These are phyloP conservation scores for Linnemannia hyalina DNA, from an alignment of 192 early-diverging fungal genomes.

Conservation along the genomic window DNA sequence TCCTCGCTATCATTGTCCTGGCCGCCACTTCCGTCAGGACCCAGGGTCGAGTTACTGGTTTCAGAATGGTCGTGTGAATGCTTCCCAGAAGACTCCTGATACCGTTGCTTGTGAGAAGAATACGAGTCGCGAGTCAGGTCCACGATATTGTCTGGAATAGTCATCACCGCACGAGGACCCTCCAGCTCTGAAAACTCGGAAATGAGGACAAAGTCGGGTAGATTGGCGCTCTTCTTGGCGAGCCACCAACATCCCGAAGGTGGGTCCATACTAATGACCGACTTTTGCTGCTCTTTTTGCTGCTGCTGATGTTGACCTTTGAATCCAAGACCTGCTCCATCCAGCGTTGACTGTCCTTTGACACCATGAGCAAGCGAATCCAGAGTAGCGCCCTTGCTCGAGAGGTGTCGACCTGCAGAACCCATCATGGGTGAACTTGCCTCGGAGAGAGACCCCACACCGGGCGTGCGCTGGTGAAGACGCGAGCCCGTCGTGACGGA, in stretches of 20 bases:
- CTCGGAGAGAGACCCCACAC: constrained; percentile 30
- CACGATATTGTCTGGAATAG: constrained; percentile 54
- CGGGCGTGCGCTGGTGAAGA: constrained; percentile 13
- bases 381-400: not conserved
- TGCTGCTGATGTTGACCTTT: not conserved
- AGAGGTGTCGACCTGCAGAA: not conserved
- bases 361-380: constrained; percentile 15
- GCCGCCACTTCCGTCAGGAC: constrained; percentile 7
- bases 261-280: constrained; percentile 16
- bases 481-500: constrained; percentile 20
- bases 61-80: constrained; percentile 28
- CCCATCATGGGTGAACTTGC: constrained; percentile 9
- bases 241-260: constrained; percentile 38
- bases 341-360: constrained; percentile 11
- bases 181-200: constrained; percentile 68
- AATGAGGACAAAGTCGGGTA: constrained; percentile 66
- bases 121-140: constrained; percentile 55
- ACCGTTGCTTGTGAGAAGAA: constrained; percentile 34
- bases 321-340: not conserved
- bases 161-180: constrained; percentile 63
- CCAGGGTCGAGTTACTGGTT: constrained; percentile 14
- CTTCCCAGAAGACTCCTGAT: constrained; percentile 29
- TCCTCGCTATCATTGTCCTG: constrained; percentile 33
- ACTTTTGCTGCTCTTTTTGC: constrained; percentile 13
- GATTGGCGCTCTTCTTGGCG: constrained; percentile 14